These are phyloP conservation scores for Dictyostelium firmibasis DNA, from an alignment of 78 protist genomes.

Conservation along the genomic window DNA sequence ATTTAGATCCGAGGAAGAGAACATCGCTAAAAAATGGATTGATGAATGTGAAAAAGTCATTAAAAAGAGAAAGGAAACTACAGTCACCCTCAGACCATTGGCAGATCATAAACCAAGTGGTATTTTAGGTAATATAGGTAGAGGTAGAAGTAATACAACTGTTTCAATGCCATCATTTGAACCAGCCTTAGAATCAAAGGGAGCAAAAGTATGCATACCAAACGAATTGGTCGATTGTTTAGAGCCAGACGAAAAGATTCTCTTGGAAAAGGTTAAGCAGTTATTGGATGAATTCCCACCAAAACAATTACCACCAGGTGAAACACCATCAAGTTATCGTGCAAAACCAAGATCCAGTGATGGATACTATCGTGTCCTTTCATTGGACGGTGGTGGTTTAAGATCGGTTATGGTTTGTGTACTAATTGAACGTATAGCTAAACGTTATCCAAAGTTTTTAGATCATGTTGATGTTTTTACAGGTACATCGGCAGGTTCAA, in stretches of 20 bases:
- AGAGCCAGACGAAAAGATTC: slow-evolving; percentile 54
- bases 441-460: slow-evolving; percentile 34
- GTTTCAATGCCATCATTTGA: neutral
- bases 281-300: slow-evolving; percentile 51
- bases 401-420: slow-evolving; percentile 71
- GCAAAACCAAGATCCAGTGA: slow-evolving; percentile 32
- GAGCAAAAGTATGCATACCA: slow-evolving; percentile 13
- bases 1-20: slow-evolving; percentile 45
- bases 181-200: neutral
- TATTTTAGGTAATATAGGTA: neutral
- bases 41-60: slow-evolving; percentile 38
- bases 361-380: slow-evolving; percentile 48
- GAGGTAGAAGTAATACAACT: slow-evolving; percentile 55
- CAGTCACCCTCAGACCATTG: slow-evolving; percentile 71
- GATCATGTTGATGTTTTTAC: slow-evolving; percentile 69
- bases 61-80: slow-evolving; percentile 53
- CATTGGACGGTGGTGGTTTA: slow-evolving; percentile 68
- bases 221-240: neutral
- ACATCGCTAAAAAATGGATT: slow-evolving; percentile 15
- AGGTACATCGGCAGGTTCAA: slow-evolving; percentile 65
- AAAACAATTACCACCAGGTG: slow-evolving; percentile 35
- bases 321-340: slow-evolving; percentile 23
- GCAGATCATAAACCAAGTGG: slow-evolving; percentile 34
- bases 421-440: slow-evolving; percentile 56
- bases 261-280: slow-evolving; percentile 24